Conservation (phyloP, 2,329 filamentous ascomycete species). For the Graphiopsis chlorocephala region DNA sequence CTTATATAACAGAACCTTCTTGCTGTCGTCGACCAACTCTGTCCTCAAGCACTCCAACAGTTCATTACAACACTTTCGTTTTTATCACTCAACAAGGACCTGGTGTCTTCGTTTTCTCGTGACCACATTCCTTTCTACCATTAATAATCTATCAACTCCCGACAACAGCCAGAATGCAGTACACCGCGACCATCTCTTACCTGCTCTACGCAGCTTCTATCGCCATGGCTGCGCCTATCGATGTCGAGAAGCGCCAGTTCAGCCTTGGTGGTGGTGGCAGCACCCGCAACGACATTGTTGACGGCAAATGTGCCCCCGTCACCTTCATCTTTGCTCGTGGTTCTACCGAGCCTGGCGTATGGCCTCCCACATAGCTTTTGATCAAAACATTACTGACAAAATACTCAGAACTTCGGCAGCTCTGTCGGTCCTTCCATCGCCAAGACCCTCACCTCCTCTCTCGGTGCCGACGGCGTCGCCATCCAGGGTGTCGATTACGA, state of each 20-base stretch:
- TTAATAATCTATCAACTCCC: not conserved
- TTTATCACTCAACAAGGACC: not conserved
- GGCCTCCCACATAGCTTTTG: not conserved
- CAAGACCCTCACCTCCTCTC: conserved; percentile 40
- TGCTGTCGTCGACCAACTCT: not conserved
- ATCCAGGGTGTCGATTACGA: conserved; percentile 57
- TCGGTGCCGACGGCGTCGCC: conserved; percentile 46
- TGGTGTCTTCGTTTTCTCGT: not conserved
- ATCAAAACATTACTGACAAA: not conserved
- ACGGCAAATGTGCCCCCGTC: conserved; percentile 42
- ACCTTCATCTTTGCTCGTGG: conserved; percentile 59
- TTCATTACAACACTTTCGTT: not conserved
- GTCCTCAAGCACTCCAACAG: not conserved
- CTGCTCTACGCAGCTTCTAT: conserved; percentile 22
- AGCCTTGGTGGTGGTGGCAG: conserved; percentile 21
- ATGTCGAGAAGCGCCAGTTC: conserved; percentile 18
- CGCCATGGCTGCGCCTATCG: conserved; percentile 19
- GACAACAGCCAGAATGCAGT: conserved; percentile 20
- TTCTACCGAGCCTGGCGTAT: conserved; percentile 47
- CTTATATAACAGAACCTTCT: not conserved
- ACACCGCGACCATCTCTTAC: conserved; percentile 21
- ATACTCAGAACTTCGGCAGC: conserved; percentile 46
- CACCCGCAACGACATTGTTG: conserved; percentile 23
- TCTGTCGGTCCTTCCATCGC: conserved; percentile 53
- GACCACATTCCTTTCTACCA: not conserved